Evolutionary conservation across 2,329 filamentous ascomycete genomes (phyloP).

Genomic region (Clonostachys byssicola): DNA sequence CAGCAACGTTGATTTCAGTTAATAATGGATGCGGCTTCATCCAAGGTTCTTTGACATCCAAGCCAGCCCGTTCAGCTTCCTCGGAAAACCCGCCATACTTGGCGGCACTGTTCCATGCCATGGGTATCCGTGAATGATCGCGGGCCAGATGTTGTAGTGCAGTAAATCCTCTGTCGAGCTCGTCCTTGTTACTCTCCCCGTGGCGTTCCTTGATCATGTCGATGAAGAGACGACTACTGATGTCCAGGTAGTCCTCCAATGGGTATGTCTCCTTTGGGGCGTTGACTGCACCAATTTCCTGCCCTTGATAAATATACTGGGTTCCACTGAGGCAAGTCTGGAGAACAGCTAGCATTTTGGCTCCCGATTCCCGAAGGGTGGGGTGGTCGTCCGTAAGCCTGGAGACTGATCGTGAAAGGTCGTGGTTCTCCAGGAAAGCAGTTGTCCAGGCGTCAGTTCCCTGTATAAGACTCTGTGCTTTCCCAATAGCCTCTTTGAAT

Average conservation of each 20-base stretch:
- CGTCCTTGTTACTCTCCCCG: constrained; percentile 17
- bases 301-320: constrained; percentile 63
- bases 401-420: constrained; percentile 55
- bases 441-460: constrained; percentile 59
- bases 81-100: constrained; percentile 26
- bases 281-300: constrained; percentile 63
- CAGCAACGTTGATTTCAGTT: constrained; percentile 5
- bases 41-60: constrained; percentile 5
- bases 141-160: constrained; percentile 31
- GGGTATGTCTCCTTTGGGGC: constrained; percentile 49
- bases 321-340: constrained; percentile 51
- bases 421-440: constrained; percentile 62
- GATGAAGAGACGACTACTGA: constrained; percentile 40
- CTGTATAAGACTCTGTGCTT: constrained; percentile 46
- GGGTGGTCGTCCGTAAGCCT: constrained; percentile 47
- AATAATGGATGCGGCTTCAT: constrained; percentile 6
- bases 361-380: constrained; percentile 38
- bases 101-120: constrained; percentile 52
- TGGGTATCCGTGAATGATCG: constrained; percentile 63
- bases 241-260: constrained; percentile 45
- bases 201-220: constrained; percentile 19
- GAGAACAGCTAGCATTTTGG: constrained; percentile 56
- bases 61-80: constrained; percentile 3
- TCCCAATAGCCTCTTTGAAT: constrained; percentile 40
- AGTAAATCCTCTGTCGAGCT: constrained; percentile 26